phyloP scores from a whole-genome alignment of 768 basidiomycete genomes.

The Pulveroboletus sp. region DNA sequence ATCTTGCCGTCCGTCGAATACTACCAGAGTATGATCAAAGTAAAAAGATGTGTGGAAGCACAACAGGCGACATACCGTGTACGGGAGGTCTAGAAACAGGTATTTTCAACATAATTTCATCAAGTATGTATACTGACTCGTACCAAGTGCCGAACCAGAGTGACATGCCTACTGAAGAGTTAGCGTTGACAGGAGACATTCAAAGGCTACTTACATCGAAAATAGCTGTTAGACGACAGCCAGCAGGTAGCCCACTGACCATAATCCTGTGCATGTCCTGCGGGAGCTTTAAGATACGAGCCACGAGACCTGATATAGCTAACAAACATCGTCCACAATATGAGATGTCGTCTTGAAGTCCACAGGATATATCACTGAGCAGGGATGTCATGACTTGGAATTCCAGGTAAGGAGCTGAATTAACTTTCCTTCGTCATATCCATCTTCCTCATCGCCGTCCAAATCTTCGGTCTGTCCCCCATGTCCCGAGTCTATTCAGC shows the following conservation, averaged over 20 bases:
- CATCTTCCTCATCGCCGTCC: conserved; percentile 82
- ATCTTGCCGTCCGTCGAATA: conserved; percentile 95
- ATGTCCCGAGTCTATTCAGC: conserved; percentile 74
- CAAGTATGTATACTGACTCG: conserved; percentile 8
- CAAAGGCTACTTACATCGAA: conserved; percentile 57
- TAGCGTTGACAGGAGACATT: neutral
- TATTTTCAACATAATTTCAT: neutral
- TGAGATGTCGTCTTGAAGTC: conserved; percentile 61
- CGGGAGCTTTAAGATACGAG: conserved; percentile 1
- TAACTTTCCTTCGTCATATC: conserved; percentile 66
- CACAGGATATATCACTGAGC: conserved; percentile 80
- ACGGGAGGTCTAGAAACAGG: conserved; percentile 52
- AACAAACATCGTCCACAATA: conserved; percentile 87
- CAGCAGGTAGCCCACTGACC: conserved; percentile 74
- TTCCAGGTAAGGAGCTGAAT: conserved; percentile 3
- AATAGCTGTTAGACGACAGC: conserved; percentile 84
- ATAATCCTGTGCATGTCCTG: conserved; percentile 74
- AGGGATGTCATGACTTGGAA: neutral
- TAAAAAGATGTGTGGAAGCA: neutral
- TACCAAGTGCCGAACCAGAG: conserved; percentile 84
- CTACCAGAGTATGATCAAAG: conserved; percentile 29
- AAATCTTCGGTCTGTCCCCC: conserved; percentile 85
- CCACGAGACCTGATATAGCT: neutral
- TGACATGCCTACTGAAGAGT: conserved; percentile 62
- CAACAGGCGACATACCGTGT: conserved; percentile 41